These are phyloP conservation scores for Mortierella sp. DNA, from an alignment of 371 early-diverging fungal species.

Conservation along the genomic window DNA sequence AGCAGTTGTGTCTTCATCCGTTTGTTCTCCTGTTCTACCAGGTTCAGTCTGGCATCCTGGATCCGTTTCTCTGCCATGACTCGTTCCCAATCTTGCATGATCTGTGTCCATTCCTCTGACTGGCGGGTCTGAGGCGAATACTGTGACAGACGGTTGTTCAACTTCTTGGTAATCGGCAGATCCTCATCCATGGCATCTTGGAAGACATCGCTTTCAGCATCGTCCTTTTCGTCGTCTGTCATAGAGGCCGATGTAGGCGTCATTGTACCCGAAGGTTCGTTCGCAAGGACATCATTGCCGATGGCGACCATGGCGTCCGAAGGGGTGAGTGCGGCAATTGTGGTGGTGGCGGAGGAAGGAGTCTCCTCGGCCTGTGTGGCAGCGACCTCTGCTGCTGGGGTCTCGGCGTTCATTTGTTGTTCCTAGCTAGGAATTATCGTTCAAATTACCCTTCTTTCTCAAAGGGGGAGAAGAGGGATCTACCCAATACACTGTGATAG, in stretches of 20 bases:
- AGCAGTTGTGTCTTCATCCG: conserved; percentile 47
- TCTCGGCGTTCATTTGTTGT: neutral
- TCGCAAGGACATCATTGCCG: conserved; percentile 41
- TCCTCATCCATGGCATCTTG: conserved; percentile 46
- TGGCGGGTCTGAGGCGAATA: conserved; percentile 44
- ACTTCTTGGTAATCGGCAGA: conserved; percentile 39
- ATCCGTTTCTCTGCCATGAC: conserved; percentile 55
- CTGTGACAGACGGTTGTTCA: conserved; percentile 30
- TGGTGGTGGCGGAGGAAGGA: neutral
- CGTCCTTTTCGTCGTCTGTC: conserved; percentile 24
- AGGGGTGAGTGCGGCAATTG: conserved; percentile 3
- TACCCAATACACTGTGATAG: too few relatives aligned
- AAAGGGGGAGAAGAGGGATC: neutral
- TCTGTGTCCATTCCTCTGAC: conserved; percentile 51
- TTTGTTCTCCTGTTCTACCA: conserved; percentile 53
- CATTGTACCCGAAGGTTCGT: conserved; percentile 20
- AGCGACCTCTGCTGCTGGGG: neutral
- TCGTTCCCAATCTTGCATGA: conserved; percentile 54
- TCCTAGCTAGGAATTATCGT: too few relatives aligned
- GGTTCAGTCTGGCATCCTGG: conserved; percentile 43
- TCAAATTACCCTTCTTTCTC: too few relatives aligned
- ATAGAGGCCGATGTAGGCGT: conserved; percentile 21
- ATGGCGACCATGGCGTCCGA: conserved; percentile 48
- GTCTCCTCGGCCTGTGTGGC: neutral
- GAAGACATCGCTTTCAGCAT: conserved; percentile 24